Evolutionary conservation across 1,284 basidiomycete genomes (phyloP), one percentile per base, ranked within the genome.

Genomic region (Puccinia brachypodii): DNA sequence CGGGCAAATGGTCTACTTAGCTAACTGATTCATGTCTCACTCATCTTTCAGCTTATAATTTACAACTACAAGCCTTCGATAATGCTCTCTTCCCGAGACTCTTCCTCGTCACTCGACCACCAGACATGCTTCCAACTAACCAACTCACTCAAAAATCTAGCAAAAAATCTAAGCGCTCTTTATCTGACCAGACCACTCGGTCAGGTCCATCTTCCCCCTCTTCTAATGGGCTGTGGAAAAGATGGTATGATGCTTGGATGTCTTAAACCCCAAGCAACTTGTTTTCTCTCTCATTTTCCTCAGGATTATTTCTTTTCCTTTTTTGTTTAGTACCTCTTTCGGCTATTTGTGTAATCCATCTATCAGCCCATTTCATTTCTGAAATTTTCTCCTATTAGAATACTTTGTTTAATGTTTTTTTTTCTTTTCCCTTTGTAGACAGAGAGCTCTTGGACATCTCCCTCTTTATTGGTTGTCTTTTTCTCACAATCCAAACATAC

Each of bases 51-150:
- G 77, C 77, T 11, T 80, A 72, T 36, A 80, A 80, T 38, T 44
- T 80, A 25, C 77, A 80, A 31, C 50, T 80, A 36, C 77, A 80
- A 73, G 77, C 77, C 25, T 80, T 72, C 25, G 77, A 80, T 62
- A 60, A 73, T 13, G 77, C 77, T 2, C 40, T 80, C 8, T 80
- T 80, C 44, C 77, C 77, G 13, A 58, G 77, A 62, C 66, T 80
- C 14, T 80, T 60, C 31, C 56, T 80, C n/a, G 77, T 80, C 31
- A 42, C 77, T 22, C 44, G 68, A 31, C 66, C 77, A 31, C 77
- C 77, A 2, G 56, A 72, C 47, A 80, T 80, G 77, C 68, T 80
- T n/a, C 77, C 77, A 9, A 60, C 58, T 7, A 72, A 50, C 33
- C 77, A 80, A 62, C 50, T 80, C 4, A 42, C 68, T n/a, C 14